A percentile compares a stretch with the other conserved stretches of the same genome.
phyloP scores from a whole-genome alignment of 129 eudicot species.

The Ambrosia trifida region DNA sequence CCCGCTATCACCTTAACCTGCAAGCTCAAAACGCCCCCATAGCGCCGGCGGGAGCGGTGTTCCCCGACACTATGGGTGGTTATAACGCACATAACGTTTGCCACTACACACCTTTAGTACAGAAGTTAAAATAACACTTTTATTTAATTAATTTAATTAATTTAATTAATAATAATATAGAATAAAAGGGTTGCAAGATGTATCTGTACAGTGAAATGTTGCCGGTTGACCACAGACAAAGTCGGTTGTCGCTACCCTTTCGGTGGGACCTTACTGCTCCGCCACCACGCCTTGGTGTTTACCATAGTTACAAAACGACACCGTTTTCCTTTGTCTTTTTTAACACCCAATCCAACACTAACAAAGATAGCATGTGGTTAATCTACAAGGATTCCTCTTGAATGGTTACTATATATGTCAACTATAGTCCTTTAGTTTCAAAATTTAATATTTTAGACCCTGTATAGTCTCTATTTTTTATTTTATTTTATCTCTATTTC shows the following conservation, averaged over 20 bases:
- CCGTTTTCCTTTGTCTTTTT: constrained; percentile 16
- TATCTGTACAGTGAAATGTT: constrained; percentile 45
- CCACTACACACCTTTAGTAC: too few species aligned
- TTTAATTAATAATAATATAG: background rate
- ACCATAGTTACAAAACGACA: constrained; percentile 38
- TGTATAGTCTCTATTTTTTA: background rate
- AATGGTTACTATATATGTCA: constrained; percentile 6
- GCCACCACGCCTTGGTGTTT: constrained; percentile 36
- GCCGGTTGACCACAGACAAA: constrained; percentile 84
- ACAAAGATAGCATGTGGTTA: constrained; percentile 30
- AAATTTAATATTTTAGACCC: background rate
- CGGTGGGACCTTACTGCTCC: constrained; percentile 30
- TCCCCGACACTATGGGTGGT: too few species aligned
- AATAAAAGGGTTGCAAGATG: background rate
- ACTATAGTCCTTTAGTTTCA: background rate
- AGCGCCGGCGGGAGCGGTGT: too few species aligned
- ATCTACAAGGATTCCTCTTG: constrained; percentile 22
- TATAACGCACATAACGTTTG: too few species aligned
- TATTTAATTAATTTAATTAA: too few species aligned
- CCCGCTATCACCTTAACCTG: too few species aligned
- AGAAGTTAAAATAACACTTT: too few species aligned
- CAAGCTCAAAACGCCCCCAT: too few species aligned
- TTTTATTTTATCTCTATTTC: too few species aligned
- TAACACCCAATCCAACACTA: constrained; percentile 9
- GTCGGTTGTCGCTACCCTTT: constrained; percentile 34